Evolutionary conservation across 768 basidiomycete species (phyloP), one percentile per base, ranked within the genome.

Genomic region (Pleurotus tuber-regium): DNA sequence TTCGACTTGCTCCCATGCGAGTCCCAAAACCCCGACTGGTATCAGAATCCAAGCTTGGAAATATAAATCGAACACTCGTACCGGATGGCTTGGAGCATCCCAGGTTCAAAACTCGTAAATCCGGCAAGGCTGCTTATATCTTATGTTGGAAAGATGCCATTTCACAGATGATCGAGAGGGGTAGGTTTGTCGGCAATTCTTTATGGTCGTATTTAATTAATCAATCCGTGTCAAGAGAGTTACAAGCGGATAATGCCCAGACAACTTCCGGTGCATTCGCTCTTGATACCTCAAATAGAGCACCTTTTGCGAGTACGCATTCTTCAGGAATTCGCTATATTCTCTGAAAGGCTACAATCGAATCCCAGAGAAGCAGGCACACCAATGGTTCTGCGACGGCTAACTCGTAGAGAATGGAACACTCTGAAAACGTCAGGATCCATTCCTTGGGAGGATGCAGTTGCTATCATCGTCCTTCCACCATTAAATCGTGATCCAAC

Each of bases 221-320:
- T 26, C 25, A 19, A 23, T 39, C 16, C 63, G 61, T 54, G 25
- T 58, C 57, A 57, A 54, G 62, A 59, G 1, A 50, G 55, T 21
- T 65, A 66, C 43, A 71, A 66, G 30, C 66, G 69, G 30, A 28
- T 68, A 12, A 57, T 66, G 1, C 58, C 59, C 31, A 66, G 69
- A 23, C n/a, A n/a, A n/a, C 25, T 72, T 8, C 23, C 55, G 1
- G 49, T 76, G 2, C 77, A 77, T 53, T 63, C 77, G 11, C 68
- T 75, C 28, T 65, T 88, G 14, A 63, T 67, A 7, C 68, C 75
- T 21, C 84, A 91, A 38, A 75, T 89, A 29, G 70, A 71, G 2
- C 84, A 90, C 59, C 71, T 84, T 19, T 70, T 92, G 8, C 87
- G 89, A 39, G 64, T 87, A 11, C 82, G 90, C 14, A 77, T 90